Base-by-base conservation (phyloP, 129 eudicot genomes). In the Deinandra increscens region DNA sequence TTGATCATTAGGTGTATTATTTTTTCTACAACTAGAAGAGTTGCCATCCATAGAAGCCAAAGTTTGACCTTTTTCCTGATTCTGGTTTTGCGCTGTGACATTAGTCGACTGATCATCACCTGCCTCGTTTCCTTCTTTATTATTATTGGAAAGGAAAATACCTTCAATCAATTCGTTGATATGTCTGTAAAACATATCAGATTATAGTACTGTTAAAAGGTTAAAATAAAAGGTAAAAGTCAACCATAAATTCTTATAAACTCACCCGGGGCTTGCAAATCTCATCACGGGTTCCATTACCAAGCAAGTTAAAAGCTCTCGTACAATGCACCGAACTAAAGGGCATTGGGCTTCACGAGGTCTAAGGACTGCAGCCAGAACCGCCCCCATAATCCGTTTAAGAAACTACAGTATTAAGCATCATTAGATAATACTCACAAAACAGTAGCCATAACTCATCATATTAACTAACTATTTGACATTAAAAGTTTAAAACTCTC, bases 331-430 rank as follows among this genome's bases (percentile, higher is more conserved):
- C 44, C 99, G 82, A 76, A 94, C 90, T 67, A 94, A 73, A 26
- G 99, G 97, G 69, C 95, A 87, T 70, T 94, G 93, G 45, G 97
- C 88, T 87, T 94, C 99, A 50, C 89, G 82, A 76, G 96, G 91
- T 80, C 87, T 90, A 44, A 94, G 86, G 18, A 91, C 97, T 17
- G 90, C 79, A 39, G 94, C 91, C 76, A 94, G 77, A 62, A 94
- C 53, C 10, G 89, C 97, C 74, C 90, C 91, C 85, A 82, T 79
- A 60, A 94, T 84, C 67, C 82, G 87, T 86, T 94, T 93, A 85
- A 87, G 97, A 80, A 85, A 79, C 99, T 90, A 68, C 31, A 41
- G 54, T 33, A 48, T 11, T 10, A 55, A 65, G 46, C 19, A 78
- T 39, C 50, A 75, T 77, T 56, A 81, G 75, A 75, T 69, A 23